These are phyloP conservation scores for Fusarium torreyae DNA, from an alignment of 2,329 filamentous ascomycete genomes.

Conservation along the genomic window DNA sequence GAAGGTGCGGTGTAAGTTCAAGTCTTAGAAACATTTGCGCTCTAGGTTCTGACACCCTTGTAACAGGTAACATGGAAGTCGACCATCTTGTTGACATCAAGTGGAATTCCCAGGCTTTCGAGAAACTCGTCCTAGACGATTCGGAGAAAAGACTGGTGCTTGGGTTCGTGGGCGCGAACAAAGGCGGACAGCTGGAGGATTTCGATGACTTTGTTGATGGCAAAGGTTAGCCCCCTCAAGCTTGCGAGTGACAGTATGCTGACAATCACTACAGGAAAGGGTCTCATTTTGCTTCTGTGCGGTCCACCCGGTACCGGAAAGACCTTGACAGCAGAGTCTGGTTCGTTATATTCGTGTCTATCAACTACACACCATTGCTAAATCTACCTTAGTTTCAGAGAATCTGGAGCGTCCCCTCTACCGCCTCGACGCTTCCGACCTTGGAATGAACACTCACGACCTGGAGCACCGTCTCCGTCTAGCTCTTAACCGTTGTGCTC, in stretches of 20 bases:
- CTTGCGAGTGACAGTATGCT: neutral
- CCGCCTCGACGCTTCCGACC: slow-evolving; percentile 22
- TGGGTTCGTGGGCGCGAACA: neutral
- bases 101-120: slow-evolving; percentile 5
- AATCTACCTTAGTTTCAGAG: slow-evolving; percentile 32
- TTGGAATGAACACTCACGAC: neutral
- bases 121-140: slow-evolving; percentile 12
- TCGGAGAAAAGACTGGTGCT: slow-evolving; percentile 15
- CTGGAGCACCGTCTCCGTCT: slow-evolving; percentile 15
- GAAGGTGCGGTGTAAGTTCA: slow-evolving; percentile 35
- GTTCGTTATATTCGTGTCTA: neutral
- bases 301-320: slow-evolving; percentile 56
- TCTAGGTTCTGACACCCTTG: neutral
- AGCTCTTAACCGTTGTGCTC: slow-evolving; percentile 48
- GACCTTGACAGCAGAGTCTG: slow-evolving; percentile 57
- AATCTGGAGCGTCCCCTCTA: slow-evolving; percentile 27
- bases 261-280: slow-evolving; percentile 28
- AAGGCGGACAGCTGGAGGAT: neutral
- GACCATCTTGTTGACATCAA: neutral
- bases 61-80: neutral
- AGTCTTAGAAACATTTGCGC: neutral
- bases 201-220: slow-evolving; percentile 1
- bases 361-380: neutral
- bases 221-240: slow-evolving; percentile 6
- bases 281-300: slow-evolving; percentile 54